These are phyloP conservation scores for Bigelowiella natans DNA, from an alignment of 78 protist genomes.

Conservation along the genomic window DNA sequence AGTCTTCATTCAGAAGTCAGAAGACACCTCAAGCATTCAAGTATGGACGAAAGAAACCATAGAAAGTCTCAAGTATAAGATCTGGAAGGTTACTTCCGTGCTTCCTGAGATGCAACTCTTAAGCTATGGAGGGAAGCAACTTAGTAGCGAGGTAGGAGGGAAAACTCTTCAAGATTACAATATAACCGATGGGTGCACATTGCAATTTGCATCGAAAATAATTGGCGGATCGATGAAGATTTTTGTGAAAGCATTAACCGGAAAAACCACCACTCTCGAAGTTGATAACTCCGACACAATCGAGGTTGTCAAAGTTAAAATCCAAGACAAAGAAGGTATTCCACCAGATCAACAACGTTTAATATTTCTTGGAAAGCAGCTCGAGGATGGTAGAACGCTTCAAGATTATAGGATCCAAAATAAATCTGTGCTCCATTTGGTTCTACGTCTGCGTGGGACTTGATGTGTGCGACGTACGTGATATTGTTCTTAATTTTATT, in stretches of 20 bases:
- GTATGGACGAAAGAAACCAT: slow-evolving; percentile 39
- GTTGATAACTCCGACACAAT: slow-evolving; percentile 88
- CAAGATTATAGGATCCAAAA: neutral
- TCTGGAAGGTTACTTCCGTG: slow-evolving; percentile 24
- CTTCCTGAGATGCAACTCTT: neutral
- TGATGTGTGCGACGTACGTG: no score
- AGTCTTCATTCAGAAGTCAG: no score
- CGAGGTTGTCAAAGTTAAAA: slow-evolving; percentile 91
- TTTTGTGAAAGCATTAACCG: slow-evolving; percentile 77
- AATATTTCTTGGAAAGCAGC: slow-evolving; percentile 9
- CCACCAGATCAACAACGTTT: neutral
- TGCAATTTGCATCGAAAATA: neutral
- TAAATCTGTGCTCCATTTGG: neutral
- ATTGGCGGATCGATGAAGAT: slow-evolving; percentile 32
- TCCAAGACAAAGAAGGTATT: slow-evolving; percentile 54
- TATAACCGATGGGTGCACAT: neutral
- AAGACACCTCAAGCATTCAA: no score
- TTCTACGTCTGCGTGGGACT: slow-evolving; percentile 17
- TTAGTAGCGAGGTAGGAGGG: neutral
- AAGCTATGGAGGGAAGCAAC: neutral
- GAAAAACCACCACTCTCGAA: slow-evolving; percentile 97
- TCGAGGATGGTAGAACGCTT: neutral
- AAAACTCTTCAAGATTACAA: slow-evolving; percentile 4
- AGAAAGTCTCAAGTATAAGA: slow-evolving; percentile 38
- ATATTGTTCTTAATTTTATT: no score